These are phyloP conservation scores for Penicillium malachiteum DNA, from an alignment of 495 filamentous ascomycete species.

Conservation along the genomic window DNA sequence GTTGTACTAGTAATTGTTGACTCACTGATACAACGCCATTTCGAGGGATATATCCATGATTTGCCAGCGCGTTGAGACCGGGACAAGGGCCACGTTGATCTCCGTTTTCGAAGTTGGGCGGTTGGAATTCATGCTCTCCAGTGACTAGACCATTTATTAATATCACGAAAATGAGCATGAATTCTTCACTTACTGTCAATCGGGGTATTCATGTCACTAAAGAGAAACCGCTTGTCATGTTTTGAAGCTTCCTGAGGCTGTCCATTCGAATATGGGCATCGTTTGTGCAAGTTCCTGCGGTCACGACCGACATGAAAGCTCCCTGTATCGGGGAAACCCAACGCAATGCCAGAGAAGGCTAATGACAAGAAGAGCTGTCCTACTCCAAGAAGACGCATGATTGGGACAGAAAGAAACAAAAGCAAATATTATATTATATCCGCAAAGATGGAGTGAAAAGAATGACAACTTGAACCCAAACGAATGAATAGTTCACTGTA, in stretches of 20 bases:
- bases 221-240: slow-evolving; percentile 27
- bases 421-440: too few species aligned
- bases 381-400: slow-evolving; percentile 11
- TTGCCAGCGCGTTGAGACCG: slow-evolving; percentile 53
- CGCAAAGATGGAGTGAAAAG: neutral
- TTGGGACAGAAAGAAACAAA: neutral
- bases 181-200: slow-evolving; percentile 24
- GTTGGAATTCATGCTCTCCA: slow-evolving; percentile 39
- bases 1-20: neutral
- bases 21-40: slow-evolving; percentile 45
- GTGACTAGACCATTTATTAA: slow-evolving; percentile 24
- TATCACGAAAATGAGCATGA: neutral
- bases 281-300: slow-evolving; percentile 19
- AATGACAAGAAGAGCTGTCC: slow-evolving; percentile 12
- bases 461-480: neutral
- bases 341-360: slow-evolving; percentile 4
- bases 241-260: slow-evolving; percentile 1
- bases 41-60: slow-evolving; percentile 55
- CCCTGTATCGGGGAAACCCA: slow-evolving; percentile 14
- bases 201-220: slow-evolving; percentile 25
- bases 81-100: slow-evolving; percentile 52
- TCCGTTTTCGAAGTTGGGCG: slow-evolving; percentile 33
- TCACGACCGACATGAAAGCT: neutral
- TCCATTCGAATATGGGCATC: slow-evolving; percentile 24
- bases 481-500: too few species aligned